These are phyloP conservation scores for Trypanosoma conorhini DNA, from an alignment of 208 protist genomes.

Conservation along the genomic window DNA sequence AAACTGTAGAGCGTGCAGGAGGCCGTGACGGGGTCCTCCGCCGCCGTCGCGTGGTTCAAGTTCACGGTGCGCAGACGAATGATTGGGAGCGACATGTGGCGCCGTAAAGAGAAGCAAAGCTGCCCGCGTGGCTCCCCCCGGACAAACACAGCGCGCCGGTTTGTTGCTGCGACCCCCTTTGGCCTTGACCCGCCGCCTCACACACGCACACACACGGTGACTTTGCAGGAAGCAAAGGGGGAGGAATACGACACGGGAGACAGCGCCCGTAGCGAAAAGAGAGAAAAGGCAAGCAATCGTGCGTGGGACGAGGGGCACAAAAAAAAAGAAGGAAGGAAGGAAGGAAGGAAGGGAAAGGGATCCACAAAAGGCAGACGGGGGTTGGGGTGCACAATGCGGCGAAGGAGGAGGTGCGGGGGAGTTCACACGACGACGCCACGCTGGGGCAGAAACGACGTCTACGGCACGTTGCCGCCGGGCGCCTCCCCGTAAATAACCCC, in stretches of 20 bases:
- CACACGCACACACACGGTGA: neutral
- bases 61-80: constrained; percentile 59
- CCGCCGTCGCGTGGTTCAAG: constrained; percentile 41
- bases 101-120: neutral
- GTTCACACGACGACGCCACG: neutral
- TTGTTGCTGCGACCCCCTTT: neutral
- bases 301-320: neutral
- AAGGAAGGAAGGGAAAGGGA: too few species aligned
- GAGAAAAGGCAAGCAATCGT: neutral
- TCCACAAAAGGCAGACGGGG: too few species aligned
- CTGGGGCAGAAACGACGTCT: neutral
- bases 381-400: neutral
- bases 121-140: neutral
- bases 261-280: neutral
- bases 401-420: neutral
- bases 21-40: constrained; percentile 49
- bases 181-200: neutral
- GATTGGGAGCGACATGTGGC: constrained; percentile 54
- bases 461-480: constrained; percentile 39
- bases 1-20: constrained; percentile 81
- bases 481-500: constrained; percentile 64
- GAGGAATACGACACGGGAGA: neutral
- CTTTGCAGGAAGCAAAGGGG: neutral
- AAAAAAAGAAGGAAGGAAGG: neutral
- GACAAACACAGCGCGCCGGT: neutral